Base-by-base conservation (phyloP, 2,329 filamentous ascomycete genomes). In the Xylogone sp. region DNA sequence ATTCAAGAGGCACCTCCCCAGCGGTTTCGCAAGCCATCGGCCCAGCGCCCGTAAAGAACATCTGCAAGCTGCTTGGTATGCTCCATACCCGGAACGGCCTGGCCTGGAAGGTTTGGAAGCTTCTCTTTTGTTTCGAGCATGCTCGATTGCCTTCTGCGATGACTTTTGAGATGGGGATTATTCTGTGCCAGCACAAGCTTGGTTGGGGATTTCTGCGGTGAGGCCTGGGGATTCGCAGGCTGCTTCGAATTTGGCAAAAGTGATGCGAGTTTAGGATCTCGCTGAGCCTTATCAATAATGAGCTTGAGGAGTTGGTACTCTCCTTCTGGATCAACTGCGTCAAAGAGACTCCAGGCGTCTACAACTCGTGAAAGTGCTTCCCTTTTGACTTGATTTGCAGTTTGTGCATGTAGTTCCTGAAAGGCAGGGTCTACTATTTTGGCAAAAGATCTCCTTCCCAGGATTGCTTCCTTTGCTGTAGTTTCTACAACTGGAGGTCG, bases 11-110 rank as follows among this genome's bases (percentile, higher is more conserved):
- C 58, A 50, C 65, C 72, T 18, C 75, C 73, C 87, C 87, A 92
- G 51, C 87, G 77, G 50, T 82, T 78, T 57, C 85, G 84, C 61
- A 97, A 73, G 1, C 90, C 91, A 53, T 95, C 89, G 2, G 86
- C 84, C 94, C 94, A 99, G 43, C 93, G 82, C 16, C 86, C 83
- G 71, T 97, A 97, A 19, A 99, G 79, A 19, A 96, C 89, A 67
- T 97, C 91, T 1, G 89, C 90, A 34, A 97, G 77, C 66, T 96
- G 84, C 65, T 90, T 90, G 58, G 87, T 88, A 70, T 97, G 93
- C 69, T 97, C 92, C 89, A 97, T 93, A 2, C 91, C 93, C 1
- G 84, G 79, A 51, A 78, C 72, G 45, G 74, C 67, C 56, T 81
- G 75, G 10, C 79, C 83, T 1, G 82, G 83, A 58, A 84, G 69